phyloP scores from a whole-genome alignment of 352 stramenopile genomes.

The Halophytophthora batemanensis region DNA sequence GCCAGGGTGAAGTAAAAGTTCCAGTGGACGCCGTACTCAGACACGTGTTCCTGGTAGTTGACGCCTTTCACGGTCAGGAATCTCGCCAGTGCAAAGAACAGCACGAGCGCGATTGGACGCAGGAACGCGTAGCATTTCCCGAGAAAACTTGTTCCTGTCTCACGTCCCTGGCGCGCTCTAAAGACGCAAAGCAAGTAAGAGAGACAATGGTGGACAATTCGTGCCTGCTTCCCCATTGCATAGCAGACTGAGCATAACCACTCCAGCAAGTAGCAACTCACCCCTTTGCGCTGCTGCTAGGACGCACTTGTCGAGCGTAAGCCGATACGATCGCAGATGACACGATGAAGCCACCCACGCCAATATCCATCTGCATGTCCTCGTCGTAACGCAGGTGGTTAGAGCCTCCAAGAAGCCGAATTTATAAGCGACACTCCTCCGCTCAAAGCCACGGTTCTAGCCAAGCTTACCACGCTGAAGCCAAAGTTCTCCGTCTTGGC shows the following conservation, averaged over 20 bases:
- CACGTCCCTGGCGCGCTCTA: slow-evolving; percentile 14
- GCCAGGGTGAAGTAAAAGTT: slow-evolving; percentile 99
- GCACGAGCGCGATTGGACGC: slow-evolving; percentile 63
- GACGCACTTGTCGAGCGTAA: slow-evolving; percentile 52
- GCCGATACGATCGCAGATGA: slow-evolving; percentile 79
- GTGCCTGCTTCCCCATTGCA: too few relatives aligned
- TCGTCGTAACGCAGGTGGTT: slow-evolving; percentile 2
- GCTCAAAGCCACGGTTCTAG: neutral
- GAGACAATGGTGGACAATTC: too few relatives aligned
- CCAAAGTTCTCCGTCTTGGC: slow-evolving; percentile 95
- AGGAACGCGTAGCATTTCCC: slow-evolving; percentile 52
- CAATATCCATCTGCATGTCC: slow-evolving; percentile 93
- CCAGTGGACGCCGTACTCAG: slow-evolving; percentile 99
- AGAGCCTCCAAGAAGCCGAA: neutral
- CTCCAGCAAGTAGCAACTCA: slow-evolving; percentile 1
- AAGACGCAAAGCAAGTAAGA: neutral
- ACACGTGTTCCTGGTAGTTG: slow-evolving; percentile 94
- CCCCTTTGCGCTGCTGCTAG: slow-evolving; percentile 17
- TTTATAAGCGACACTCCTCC: neutral
- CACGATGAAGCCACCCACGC: slow-evolving; percentile 93
- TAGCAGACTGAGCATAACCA: neutral
- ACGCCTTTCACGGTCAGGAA: slow-evolving; percentile 80
- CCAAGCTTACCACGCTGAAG: slow-evolving; percentile 87
- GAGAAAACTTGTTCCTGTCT: slow-evolving; percentile 10
- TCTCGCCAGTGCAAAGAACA: slow-evolving; percentile 65